Conservation (phyloP, 2,329 filamentous ascomycete species). For the Proliferodiscus dingleyae region DNA sequence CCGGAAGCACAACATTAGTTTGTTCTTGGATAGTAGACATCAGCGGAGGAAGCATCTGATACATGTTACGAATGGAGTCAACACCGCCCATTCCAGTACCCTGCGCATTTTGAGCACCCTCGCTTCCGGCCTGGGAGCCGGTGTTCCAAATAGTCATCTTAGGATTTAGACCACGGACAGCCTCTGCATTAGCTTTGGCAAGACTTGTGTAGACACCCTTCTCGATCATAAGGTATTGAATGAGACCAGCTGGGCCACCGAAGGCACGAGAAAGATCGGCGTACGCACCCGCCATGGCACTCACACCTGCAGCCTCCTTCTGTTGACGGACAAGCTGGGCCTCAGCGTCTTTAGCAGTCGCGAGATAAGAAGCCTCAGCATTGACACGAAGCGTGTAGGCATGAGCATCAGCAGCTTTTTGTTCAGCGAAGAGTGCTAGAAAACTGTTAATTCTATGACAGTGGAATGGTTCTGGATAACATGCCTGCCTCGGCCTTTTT, state of each 20-base stretch:
- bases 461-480: too few relatives aligned
- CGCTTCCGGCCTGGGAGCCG: constrained; percentile 42
- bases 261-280: constrained; percentile 65
- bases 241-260: constrained; percentile 70
- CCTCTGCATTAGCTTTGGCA: constrained; percentile 71
- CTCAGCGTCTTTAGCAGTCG: constrained; percentile 46
- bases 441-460: too few relatives aligned
- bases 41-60: constrained; percentile 78
- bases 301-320: constrained; percentile 71
- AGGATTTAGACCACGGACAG: constrained; percentile 71
- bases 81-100: constrained; percentile 48
- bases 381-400: constrained; percentile 41
- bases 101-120: constrained; percentile 37
- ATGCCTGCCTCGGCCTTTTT: constrained; percentile 34
- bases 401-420: constrained; percentile 48
- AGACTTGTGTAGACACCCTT: constrained; percentile 73
- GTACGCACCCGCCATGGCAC: constrained; percentile 78
- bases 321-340: constrained; percentile 56
- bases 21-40: constrained; percentile 85
- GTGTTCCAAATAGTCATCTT: constrained; percentile 94
- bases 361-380: constrained; percentile 37
- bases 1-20: constrained; percentile 75
- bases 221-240: constrained; percentile 86
- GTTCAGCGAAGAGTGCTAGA: constrained; percentile 38
- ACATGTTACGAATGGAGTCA: constrained; percentile 70